Base-by-base conservation (phyloP, 2,329 filamentous ascomycete species). In the Dactylella cylindrospora region DNA sequence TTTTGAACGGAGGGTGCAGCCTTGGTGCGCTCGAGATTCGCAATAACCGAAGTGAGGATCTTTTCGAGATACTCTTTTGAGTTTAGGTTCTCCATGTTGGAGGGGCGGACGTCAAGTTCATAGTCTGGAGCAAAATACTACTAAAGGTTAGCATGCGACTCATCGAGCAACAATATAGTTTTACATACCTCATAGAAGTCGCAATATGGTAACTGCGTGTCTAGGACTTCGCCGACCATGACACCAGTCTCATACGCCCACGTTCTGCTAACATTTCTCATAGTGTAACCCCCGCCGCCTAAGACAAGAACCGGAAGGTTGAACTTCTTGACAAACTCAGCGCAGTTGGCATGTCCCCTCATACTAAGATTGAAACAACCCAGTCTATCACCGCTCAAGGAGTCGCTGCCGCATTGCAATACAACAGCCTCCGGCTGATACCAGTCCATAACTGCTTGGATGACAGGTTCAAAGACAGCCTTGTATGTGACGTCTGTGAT, bases 291-390 rank as follows among this genome's bases (percentile, higher is more conserved):
- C 53, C 93, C 93, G 31, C 93, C 93, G 36, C 93, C 93, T 57
- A 97, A 88, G 50, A 98, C 82, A 43, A 98, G 83, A 64, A 97
- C 79, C 2, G 93, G 93, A 1, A 95, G 77, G 5, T 80, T 79
- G 65, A 90, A 82, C 39, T 78, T 81, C 73, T 97, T 97, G 73
- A 90, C 89, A 69, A 86, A 96, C 43, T 85, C 83, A 57, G 96
- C 88, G 72, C 93, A 98, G 66, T 85, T 85, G 47, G 90, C 91
- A 74, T 98, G 93, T 10, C 90, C 91, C 71, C 89, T 85, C 61
- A 98, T 93, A 72, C 95, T 94, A 61, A 98, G 82, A 71, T 97
- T 98, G 79, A 98, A 98, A 66, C 90, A 86, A 41, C 93, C 93
- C 0, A 98, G 81, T 17, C 93, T 82, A 74, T 98, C 93, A 65